Evolutionary conservation across 73 alveolate species (phyloP).

Genomic region (Paraurostyla sp.): DNA sequence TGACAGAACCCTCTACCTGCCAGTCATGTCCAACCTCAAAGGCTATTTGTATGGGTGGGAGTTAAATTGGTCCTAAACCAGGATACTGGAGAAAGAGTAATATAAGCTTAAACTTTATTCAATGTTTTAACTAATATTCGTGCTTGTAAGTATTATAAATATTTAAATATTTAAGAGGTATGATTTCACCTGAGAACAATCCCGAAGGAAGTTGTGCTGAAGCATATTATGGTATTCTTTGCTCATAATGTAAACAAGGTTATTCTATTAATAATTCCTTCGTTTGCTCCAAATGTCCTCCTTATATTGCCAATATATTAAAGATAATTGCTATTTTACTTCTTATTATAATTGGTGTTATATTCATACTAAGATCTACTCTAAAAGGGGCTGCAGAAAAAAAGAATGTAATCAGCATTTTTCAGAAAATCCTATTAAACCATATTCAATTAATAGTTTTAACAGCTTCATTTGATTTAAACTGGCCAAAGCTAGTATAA

Average conservation of each 20-base stretch:
- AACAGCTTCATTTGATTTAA: slow-evolving; percentile 74
- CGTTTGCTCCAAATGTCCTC: slow-evolving; percentile 77
- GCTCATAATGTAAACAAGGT: slow-evolving; percentile 76
- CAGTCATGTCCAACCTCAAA: slow-evolving; percentile 54
- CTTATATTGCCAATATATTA: slow-evolving; percentile 1
- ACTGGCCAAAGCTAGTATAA: slow-evolving; percentile 73
- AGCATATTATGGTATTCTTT: slow-evolving; percentile 75
- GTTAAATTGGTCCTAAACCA: slow-evolving; percentile 62
- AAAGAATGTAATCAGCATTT: slow-evolving; percentile 65
- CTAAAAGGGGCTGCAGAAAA: slow-evolving; percentile 61
- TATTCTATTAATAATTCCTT: slow-evolving; percentile 40
- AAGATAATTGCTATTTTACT: slow-evolving; percentile 22
- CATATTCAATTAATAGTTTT: slow-evolving; percentile 71
- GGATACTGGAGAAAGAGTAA: slow-evolving; percentile 72
- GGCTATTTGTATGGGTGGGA: slow-evolving; percentile 69
- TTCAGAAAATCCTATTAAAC: slow-evolving; percentile 72
- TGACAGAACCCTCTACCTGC: slow-evolving; percentile 62
- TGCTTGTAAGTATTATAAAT: slow-evolving; percentile 45
- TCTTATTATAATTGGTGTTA: slow-evolving; percentile 3
- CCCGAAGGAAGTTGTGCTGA: slow-evolving; percentile 63
- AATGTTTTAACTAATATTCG: slow-evolving; percentile 53
- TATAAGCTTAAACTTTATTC: slow-evolving; percentile 2
- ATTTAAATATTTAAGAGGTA: slow-evolving; percentile 41
- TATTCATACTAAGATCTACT: slow-evolving; percentile 57
- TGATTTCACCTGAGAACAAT: slow-evolving; percentile 21